Conservation (phyloP, 2,329 filamentous ascomycete species). For the Claviceps sp. region DNA sequence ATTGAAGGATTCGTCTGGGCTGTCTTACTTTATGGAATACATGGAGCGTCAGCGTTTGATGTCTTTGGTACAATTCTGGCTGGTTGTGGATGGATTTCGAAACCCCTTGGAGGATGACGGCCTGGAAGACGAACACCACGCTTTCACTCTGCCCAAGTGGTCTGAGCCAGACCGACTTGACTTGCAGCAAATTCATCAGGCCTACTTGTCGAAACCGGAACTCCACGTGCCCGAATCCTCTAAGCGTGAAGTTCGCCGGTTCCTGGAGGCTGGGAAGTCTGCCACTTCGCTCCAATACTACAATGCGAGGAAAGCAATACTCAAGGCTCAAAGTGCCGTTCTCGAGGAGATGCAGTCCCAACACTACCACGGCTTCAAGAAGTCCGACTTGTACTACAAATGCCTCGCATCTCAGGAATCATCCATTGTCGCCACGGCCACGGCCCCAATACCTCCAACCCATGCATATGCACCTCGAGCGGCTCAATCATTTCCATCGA, state of each 20-base stretch:
- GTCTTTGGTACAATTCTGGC: slow-evolving; percentile 91
- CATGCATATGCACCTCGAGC: slow-evolving; percentile 14
- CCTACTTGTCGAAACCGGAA: slow-evolving; percentile 72
- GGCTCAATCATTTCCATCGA: slow-evolving; percentile 27
- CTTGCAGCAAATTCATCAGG: slow-evolving; percentile 80
- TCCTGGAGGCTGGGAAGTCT: slow-evolving; percentile 62
- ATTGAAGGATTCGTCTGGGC: slow-evolving; percentile 75
- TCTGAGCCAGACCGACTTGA: slow-evolving; percentile 75
- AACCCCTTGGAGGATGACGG: slow-evolving; percentile 80
- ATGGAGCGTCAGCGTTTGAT: slow-evolving; percentile 89
- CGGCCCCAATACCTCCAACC: slow-evolving; percentile 4
- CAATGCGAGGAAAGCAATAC: slow-evolving; percentile 64
- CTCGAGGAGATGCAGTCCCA: slow-evolving; percentile 72
- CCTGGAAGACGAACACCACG: slow-evolving; percentile 46
- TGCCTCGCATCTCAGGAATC: slow-evolving; percentile 80
- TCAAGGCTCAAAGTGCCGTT: slow-evolving; percentile 69
- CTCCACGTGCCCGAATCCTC: slow-evolving; percentile 61
- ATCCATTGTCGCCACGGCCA: slow-evolving; percentile 4
- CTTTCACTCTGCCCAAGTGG: slow-evolving; percentile 54
- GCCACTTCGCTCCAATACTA: slow-evolving; percentile 75
- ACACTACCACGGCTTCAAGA: slow-evolving; percentile 77
- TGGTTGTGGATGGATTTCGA: slow-evolving; percentile 91
- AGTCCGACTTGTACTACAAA: slow-evolving; percentile 91
- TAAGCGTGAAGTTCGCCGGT: slow-evolving; percentile 57
- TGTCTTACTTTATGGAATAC: slow-evolving; percentile 99